Base-by-base conservation (phyloP, 441 rosid genomes). In the Eutrema salsugineum region DNA sequence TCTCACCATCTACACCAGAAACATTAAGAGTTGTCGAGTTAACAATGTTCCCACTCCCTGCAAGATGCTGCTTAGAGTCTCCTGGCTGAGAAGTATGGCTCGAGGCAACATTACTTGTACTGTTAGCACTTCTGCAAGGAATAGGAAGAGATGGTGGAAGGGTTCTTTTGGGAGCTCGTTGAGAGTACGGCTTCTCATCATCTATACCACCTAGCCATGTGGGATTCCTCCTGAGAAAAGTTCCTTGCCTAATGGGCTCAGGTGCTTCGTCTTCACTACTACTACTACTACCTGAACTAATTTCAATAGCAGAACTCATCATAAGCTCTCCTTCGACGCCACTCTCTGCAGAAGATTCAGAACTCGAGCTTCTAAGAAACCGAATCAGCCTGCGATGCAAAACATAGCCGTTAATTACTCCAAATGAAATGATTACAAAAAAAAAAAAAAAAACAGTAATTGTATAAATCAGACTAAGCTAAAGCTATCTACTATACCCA, bases 141-240 rank as follows among this genome's bases (percentile, higher is more conserved):
- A 39, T 62, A 60, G 72, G 70, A 62, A 85, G 57, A 72, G 91
- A 80, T 17, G 80, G 43, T 20, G 98, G 96, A 80, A 90, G 86
- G 43, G 88, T 84, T 80, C 96, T 84, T 81, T 75, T 87, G 19
- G 80, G 73, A 79, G 93, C 90, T 73, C 83, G 91, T 20, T 85
- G 89, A 51, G 94, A 89, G 30, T 88, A 75, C 73, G 78, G 63
- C 68, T 78, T 90, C 78, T 87, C 96, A 76, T 81, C 73, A 38
- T 84, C 87, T 42, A 58, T 80, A 76, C 79, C 71, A 22, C 78
- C 54, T 19, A 70, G 81, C 96, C 94, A 87, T 0, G 70, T 20
- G 27, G 92, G 93, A 74, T 81, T 80, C 65, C 50, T 62, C 84
- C 92, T 79, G 44, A 73, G 39, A 68, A 17, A 66, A 43, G 28